phyloP scores from a whole-genome alignment of 257 asterid genomes.

The Scutellaria baicalensis region DNA sequence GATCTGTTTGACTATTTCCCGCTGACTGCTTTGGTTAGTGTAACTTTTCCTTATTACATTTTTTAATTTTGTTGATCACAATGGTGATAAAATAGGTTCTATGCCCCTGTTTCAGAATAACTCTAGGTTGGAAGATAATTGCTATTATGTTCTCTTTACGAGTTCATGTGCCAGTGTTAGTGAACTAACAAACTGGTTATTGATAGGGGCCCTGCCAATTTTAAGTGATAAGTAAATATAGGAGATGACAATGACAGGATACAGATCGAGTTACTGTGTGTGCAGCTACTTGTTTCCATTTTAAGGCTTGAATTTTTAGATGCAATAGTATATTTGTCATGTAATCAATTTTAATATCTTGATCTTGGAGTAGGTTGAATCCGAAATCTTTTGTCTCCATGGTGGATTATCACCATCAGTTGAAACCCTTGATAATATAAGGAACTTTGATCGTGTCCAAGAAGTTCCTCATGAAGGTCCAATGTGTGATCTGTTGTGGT shows the following conservation, averaged over 20 bases:
- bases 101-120: neutral
- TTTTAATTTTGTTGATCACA: neutral
- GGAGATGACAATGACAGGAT: neutral
- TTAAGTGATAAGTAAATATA: neutral
- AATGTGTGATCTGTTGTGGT: slow-evolving; percentile 90
- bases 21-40: slow-evolving; percentile 86
- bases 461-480: slow-evolving; percentile 92
- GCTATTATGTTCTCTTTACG: neutral
- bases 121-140: neutral
- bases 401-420: slow-evolving; percentile 81
- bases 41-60: neutral
- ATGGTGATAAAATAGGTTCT: neutral
- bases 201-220: neutral
- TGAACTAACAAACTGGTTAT: neutral
- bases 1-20: slow-evolving; percentile 94
- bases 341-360: neutral
- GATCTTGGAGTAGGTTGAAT: slow-evolving; percentile 51
- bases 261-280: neutral
- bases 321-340: neutral
- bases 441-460: slow-evolving; percentile 80
- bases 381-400: slow-evolving; percentile 79
- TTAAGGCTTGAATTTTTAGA: neutral
- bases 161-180: neutral
- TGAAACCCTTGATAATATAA: slow-evolving; percentile 74
- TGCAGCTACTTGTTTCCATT: neutral